phyloP scores from a whole-genome alignment of 2,329 filamentous ascomycete genomes.

The Aspergillus japonicus region DNA sequence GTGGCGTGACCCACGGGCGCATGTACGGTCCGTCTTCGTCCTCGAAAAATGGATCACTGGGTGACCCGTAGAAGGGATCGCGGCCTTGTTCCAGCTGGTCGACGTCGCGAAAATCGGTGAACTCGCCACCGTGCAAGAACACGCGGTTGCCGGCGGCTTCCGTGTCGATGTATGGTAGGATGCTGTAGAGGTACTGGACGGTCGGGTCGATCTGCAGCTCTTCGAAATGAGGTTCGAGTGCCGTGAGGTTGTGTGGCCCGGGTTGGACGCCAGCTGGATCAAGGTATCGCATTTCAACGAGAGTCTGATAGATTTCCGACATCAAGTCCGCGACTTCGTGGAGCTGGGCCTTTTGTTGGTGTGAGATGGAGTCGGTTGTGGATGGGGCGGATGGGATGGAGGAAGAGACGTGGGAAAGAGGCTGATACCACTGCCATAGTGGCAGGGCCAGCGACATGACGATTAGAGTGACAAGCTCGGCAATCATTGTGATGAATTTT shows the following conservation, averaged over 20 bases:
- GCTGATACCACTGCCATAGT: neutral
- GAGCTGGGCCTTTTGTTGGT: slow-evolving; percentile 14
- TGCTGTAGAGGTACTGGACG: slow-evolving; percentile 14
- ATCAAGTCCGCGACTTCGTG: slow-evolving; percentile 28
- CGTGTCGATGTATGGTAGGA: slow-evolving; percentile 19
- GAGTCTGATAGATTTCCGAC: slow-evolving; percentile 30
- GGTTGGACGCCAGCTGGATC: slow-evolving; percentile 8
- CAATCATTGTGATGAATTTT: neutral
- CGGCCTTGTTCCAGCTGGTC: slow-evolving; percentile 1
- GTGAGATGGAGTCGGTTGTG: neutral
- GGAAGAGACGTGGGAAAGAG: neutral
- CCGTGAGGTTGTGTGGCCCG: slow-evolving; percentile 9
- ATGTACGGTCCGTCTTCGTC: slow-evolving; percentile 25
- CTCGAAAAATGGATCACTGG: slow-evolving; percentile 7
- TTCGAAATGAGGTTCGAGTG: slow-evolving; percentile 16
- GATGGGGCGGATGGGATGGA: neutral
- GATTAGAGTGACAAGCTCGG: neutral
- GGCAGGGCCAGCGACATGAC: neutral
- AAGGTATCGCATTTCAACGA: slow-evolving; percentile 29
- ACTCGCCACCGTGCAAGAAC: slow-evolving; percentile 8
- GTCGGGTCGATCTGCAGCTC: slow-evolving; percentile 2
- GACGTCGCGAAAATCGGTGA: slow-evolving; percentile 3
- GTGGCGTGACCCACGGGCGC: slow-evolving; percentile 31
- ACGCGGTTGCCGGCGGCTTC: neutral
- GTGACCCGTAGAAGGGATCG: slow-evolving; percentile 3